phyloP scores from a whole-genome alignment of 139 green algal species.

The Gonium pectorale region DNA sequence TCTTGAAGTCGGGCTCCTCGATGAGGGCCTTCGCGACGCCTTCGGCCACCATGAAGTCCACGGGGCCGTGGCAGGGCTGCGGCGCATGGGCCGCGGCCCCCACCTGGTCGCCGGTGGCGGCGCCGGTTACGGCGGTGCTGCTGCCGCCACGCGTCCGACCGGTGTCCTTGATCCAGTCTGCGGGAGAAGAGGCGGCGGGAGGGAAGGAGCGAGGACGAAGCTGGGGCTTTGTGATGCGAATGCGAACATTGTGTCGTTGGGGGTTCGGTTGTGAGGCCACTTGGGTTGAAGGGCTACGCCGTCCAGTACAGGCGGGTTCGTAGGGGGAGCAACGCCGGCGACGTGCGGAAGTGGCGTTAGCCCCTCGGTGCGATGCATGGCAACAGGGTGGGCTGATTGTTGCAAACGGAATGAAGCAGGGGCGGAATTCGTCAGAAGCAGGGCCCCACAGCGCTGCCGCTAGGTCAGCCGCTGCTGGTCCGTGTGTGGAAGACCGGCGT shows the following conservation, averaged over 20 bases:
- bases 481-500: too few species aligned
- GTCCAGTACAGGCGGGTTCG: not conserved
- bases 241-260: not conserved
- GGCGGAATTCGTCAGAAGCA: too few species aligned
- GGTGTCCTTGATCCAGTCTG: conserved; percentile 1
- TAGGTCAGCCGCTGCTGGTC: too few species aligned
- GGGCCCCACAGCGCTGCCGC: too few species aligned
- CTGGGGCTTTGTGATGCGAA: not conserved
- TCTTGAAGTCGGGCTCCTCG: conserved; percentile 7
- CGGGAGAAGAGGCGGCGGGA: not conserved
- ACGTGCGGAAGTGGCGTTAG: too few species aligned
- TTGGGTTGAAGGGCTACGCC: not conserved
- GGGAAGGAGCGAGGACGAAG: not conserved
- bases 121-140: not conserved
- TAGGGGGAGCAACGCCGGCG: not conserved
- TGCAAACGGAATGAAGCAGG: too few species aligned
- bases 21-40: not conserved
- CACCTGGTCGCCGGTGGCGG: not conserved
- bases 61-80: not conserved
- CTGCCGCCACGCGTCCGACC: conserved; percentile 13
- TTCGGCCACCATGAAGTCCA: conserved; percentile 15
- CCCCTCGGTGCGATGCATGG: too few species aligned
- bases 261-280: not conserved
- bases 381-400: too few species aligned
- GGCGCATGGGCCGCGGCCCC: not conserved